These are phyloP conservation scores for Colletotrichum neosansevieriae DNA, from an alignment of 2,329 filamentous ascomycete genomes.

Conservation along the genomic window DNA sequence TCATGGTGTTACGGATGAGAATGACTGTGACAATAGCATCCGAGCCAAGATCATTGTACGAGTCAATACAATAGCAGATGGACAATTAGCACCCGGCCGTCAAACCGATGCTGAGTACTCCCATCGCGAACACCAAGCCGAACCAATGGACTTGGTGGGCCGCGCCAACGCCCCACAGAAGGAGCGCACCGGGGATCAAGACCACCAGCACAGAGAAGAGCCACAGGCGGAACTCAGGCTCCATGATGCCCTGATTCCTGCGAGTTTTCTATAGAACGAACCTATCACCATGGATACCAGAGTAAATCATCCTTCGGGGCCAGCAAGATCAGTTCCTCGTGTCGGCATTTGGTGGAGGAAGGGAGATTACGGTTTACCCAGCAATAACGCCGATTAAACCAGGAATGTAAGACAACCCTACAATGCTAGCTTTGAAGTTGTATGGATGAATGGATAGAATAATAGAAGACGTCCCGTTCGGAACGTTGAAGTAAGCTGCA, in stretches of 20 bases:
- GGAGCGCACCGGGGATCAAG: slow-evolving; percentile 16
- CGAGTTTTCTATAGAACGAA: slow-evolving; percentile 53
- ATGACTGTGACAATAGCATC: slow-evolving; percentile 56
- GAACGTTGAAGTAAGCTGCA: slow-evolving; percentile 58
- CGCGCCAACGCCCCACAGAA: slow-evolving; percentile 49
- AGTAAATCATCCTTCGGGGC: slow-evolving; percentile 27
- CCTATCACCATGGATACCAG: slow-evolving; percentile 52
- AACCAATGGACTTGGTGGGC: slow-evolving; percentile 56
- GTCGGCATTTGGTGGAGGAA: too few relatives aligned
- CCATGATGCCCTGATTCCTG: slow-evolving; percentile 54
- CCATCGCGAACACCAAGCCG: slow-evolving; percentile 56
- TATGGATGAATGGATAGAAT: slow-evolving; percentile 53
- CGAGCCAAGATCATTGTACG: slow-evolving; percentile 54
- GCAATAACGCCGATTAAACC: slow-evolving; percentile 50
- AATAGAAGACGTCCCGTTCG: slow-evolving; percentile 58
- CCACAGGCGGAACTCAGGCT: slow-evolving; percentile 58
- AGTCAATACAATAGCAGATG: slow-evolving; percentile 56
- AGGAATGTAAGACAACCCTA: slow-evolving; percentile 54
- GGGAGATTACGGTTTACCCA: slow-evolving; percentile 4
- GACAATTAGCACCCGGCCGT: slow-evolving; percentile 52
- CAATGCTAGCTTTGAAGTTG: slow-evolving; percentile 53
- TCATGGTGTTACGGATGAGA: slow-evolving; percentile 54
- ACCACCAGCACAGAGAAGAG: slow-evolving; percentile 46
- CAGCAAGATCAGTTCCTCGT: too few relatives aligned
- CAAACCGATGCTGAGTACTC: slow-evolving; percentile 49